Evolutionary conservation across 2,329 filamentous ascomycete genomes (phyloP), one percentile per base, ranked within the genome.

Genomic region (Neofusicoccum cordaticola): DNA sequence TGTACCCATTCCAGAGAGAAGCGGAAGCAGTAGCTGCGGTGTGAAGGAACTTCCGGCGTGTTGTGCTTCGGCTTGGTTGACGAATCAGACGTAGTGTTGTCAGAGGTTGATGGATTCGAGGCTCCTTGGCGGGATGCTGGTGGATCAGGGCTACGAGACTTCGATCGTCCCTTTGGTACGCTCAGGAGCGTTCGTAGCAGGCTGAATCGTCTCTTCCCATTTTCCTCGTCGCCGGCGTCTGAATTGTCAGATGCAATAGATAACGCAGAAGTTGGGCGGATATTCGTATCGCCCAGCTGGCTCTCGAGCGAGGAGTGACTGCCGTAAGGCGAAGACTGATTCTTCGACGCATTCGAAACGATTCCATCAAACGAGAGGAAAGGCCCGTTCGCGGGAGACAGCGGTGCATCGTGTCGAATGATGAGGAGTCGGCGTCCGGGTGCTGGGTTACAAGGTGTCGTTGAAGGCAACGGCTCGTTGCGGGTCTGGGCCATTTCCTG

Each of bases 351-450:
- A 62, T 75, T 75, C 12, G 62, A 63, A 27, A 85, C 76, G 35
- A 88, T 80, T n/a, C 85, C 85, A 67, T 90, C 87, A 68, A 89
- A 89, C 0, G 86, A 86, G 51, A 88, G 79, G 69, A 88, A 88
- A 15, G 86, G 79, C 62, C 82, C 78, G 56, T 78, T 77, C 56
- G 83, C 80, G 39, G 83, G 80, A 15, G 82, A 79, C 52, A 85
- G 73, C 65, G 84, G 82, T 68, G 83, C 86, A 74, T 97, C 93
- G 68, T 91, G 93, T 65, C 92, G 88, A 68, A 97, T 90, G 70
- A 97, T 97, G 77, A 96, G 86, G 66, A 97, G 91, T 67, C 91
- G 86, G 71, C 94, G 91, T 52, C 91, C 90, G 1, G 93, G 92
- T 2, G 92, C 92, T 5, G 93, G 93, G 65, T 89, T 89, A 71